phyloP scores from a whole-genome alignment of 2,329 filamentous ascomycete genomes.

The Colletotrichum viniferum region DNA sequence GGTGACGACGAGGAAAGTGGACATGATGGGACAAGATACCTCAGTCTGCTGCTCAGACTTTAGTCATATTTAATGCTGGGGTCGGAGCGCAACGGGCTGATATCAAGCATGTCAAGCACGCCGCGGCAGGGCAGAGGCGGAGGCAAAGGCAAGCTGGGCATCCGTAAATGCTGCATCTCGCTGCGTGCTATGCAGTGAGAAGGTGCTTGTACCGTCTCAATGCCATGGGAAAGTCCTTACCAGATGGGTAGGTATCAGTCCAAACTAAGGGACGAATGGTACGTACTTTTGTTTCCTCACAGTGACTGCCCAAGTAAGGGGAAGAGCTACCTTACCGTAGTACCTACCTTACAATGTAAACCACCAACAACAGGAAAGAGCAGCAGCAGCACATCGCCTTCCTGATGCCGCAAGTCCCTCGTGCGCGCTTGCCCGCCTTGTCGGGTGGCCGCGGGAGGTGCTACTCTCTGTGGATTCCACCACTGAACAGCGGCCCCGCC shows the following conservation, averaged over 20 bases:
- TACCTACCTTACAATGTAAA: neutral
- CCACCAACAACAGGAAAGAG: neutral
- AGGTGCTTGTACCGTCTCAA: neutral
- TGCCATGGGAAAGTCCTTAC: neutral
- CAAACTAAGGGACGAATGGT: neutral
- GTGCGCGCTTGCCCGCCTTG: slow-evolving; percentile 12
- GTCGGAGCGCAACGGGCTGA: neutral
- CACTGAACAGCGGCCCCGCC: neutral
- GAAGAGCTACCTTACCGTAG: neutral
- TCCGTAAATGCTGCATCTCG: neutral
- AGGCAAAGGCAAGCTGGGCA: neutral
- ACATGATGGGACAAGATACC: neutral
- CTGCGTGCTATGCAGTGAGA: neutral
- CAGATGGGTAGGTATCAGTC: neutral
- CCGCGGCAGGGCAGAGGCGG: neutral
- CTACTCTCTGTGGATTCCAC: slow-evolving; percentile 7
- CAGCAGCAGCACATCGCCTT: neutral
- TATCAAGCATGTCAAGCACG: neutral
- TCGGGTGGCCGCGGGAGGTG: slow-evolving; percentile 6
- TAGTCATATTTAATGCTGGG: slow-evolving; percentile 4
- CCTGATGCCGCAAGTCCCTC: slow-evolving; percentile 11
- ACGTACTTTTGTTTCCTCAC: neutral
- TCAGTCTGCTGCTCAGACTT: neutral
- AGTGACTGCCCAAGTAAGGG: neutral
- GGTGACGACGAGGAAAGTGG: neutral